These are phyloP conservation scores for Podospora bellae-mahoneyi DNA, from an alignment of 495 filamentous ascomycete genomes.

Conservation along the genomic window DNA sequence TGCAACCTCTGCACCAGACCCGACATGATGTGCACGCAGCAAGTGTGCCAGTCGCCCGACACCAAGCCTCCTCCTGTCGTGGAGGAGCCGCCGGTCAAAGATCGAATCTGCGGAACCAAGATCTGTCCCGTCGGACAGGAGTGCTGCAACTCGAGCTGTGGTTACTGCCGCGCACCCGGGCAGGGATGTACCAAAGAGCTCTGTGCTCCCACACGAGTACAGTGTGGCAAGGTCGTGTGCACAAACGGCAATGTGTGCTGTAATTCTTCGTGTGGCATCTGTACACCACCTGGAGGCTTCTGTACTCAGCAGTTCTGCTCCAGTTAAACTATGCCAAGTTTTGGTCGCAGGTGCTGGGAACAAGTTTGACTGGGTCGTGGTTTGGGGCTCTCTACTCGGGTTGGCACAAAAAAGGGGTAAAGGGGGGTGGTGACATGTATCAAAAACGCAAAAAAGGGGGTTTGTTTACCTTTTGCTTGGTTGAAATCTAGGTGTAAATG, in stretches of 20 bases:
- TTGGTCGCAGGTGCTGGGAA: not conserved
- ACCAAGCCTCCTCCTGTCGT: not conserved
- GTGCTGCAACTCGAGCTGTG: slow-evolving; percentile 32
- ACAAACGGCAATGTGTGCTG: slow-evolving; percentile 6
- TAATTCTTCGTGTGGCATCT: slow-evolving; percentile 22
- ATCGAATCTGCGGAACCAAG: slow-evolving; percentile 18
- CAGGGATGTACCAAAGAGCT: slow-evolving; percentile 23
- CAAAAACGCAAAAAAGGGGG: not conserved
- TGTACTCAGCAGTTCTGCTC: slow-evolving; percentile 13
- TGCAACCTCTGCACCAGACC: slow-evolving; percentile 25
- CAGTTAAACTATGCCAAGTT: not conserved
- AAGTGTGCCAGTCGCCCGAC: slow-evolving; percentile 15
- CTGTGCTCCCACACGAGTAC: slow-evolving; percentile 11
- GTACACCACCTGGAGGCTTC: slow-evolving; percentile 10
- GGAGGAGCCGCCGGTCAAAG: not conserved
- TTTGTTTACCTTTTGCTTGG: not conserved
- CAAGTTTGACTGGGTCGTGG: no score
- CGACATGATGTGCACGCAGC: slow-evolving; percentile 22
- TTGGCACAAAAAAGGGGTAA: not conserved
- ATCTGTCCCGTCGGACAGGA: slow-evolving; percentile 17
- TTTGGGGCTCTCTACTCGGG: not conserved
- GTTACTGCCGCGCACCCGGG: slow-evolving; percentile 22
- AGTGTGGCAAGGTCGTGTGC: slow-evolving; percentile 19
- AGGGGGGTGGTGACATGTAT: no score
- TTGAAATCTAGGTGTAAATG: no score